These are phyloP conservation scores for Didymella arachidicola DNA, from an alignment of 2,329 filamentous ascomycete genomes.

Conservation along the genomic window DNA sequence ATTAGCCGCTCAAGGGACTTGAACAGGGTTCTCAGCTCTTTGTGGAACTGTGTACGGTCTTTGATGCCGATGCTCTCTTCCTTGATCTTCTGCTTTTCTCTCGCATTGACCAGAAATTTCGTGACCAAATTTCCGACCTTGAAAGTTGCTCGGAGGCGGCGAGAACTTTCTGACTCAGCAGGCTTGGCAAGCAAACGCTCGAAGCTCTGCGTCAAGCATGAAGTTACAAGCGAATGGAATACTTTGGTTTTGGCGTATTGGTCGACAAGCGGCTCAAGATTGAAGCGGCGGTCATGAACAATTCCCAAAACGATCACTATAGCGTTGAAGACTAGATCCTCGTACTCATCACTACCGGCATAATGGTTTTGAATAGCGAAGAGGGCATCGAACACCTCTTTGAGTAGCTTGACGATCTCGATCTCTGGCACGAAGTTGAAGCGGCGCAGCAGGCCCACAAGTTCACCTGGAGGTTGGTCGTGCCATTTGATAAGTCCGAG, in stretches of 20 bases:
- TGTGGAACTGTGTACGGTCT: constrained; percentile 75
- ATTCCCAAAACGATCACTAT: constrained; percentile 90
- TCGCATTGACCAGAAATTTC: constrained; percentile 91
- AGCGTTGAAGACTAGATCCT: constrained; percentile 90
- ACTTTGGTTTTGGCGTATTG: constrained; percentile 88
- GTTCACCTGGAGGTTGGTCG: constrained; percentile 73
- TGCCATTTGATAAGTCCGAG: constrained; percentile 88
- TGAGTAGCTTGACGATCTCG: constrained; percentile 93
- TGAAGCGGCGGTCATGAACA: constrained; percentile 92
- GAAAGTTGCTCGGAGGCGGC: constrained; percentile 87
- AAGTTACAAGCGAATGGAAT: constrained; percentile 90
- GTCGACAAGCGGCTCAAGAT: constrained; percentile 88
- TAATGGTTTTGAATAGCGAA: constrained; percentile 93
- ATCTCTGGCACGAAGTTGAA: constrained; percentile 96
- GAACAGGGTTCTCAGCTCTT: constrained; percentile 86
- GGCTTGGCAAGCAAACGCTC: constrained; percentile 82
- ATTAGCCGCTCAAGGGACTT: constrained; percentile 89
- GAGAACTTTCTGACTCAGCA: constrained; percentile 80
- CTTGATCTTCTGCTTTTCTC: constrained; percentile 86
- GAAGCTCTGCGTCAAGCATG: constrained; percentile 86
- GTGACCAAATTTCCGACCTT: constrained; percentile 94
- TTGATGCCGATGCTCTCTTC: constrained; percentile 87
- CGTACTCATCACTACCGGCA: constrained; percentile 88
- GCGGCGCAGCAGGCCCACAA: constrained; percentile 78
- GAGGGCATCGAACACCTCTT: constrained; percentile 86